These are phyloP conservation scores for Phaeosphaeriaceae sp. DNA, from an alignment of 2,329 filamentous ascomycete genomes.

Conservation along the genomic window DNA sequence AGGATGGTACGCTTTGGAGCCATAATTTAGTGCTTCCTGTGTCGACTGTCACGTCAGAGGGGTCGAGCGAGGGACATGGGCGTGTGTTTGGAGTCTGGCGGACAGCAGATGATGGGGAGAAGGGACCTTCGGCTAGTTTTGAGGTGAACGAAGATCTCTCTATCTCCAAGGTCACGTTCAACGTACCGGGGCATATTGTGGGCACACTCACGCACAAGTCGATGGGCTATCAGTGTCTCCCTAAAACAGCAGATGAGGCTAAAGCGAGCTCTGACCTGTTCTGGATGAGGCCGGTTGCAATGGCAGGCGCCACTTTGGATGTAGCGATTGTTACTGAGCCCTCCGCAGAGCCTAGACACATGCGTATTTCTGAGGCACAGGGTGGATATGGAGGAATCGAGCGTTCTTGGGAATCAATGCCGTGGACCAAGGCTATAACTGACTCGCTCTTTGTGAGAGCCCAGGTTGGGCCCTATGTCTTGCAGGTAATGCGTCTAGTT, in stretches of 20 bases:
- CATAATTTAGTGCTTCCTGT: constrained; percentile 4
- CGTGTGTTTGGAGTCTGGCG: constrained; percentile 3
- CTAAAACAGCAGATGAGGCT: constrained; percentile 3
- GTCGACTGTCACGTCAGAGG: constrained; percentile 4
- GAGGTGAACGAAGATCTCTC: constrained; percentile 6
- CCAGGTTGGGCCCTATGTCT: constrained; percentile 5
- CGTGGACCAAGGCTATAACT: constrained; percentile 7
- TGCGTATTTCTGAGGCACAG: constrained; percentile 4
- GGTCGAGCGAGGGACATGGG: neutral
- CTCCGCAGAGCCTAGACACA: neutral
- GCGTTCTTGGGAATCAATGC: constrained; percentile 4
- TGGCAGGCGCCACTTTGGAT: constrained; percentile 3
- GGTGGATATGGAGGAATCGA: constrained; percentile 8
- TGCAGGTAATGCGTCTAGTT: constrained; percentile 9
- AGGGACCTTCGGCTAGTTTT: constrained; percentile 3
- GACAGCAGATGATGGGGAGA: neutral
- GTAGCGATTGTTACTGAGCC: neutral
- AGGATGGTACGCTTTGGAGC: constrained; percentile 4
- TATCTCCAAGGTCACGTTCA: constrained; percentile 7
- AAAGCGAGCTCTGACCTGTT: constrained; percentile 2
- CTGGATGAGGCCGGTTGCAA: constrained; percentile 8
- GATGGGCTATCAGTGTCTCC: constrained; percentile 3
- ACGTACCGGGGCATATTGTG: constrained; percentile 5
- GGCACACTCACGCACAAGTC: constrained; percentile 6
- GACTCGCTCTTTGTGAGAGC: constrained; percentile 10